Conservation (phyloP, 2,329 filamentous ascomycete genomes). For the Ophiobolus disseminans region DNA sequence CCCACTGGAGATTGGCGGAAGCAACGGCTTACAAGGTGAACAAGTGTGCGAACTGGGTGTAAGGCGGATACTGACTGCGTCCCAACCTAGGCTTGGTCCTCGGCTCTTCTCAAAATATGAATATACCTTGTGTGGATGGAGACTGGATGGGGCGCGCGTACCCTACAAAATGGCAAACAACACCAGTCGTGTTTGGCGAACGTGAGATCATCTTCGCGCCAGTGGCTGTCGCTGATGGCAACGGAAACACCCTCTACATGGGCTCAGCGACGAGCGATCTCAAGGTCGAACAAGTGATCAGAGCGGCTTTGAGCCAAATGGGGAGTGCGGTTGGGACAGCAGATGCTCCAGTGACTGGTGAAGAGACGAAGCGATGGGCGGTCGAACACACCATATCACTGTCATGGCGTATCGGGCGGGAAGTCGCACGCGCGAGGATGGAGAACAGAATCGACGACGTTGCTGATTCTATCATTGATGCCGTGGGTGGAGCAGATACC, state of each 20-base stretch:
- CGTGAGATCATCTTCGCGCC: constrained; percentile 50
- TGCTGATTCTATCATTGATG: constrained; percentile 50
- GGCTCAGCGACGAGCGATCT: constrained; percentile 46
- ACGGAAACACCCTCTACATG: constrained; percentile 52
- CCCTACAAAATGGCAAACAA: constrained; percentile 55
- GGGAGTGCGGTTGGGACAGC: constrained; percentile 46
- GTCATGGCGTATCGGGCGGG: constrained; percentile 49
- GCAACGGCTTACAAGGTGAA: constrained; percentile 54
- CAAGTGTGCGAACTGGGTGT: too few species aligned
- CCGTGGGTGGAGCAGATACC: constrained; percentile 48
- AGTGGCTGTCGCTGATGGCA: constrained; percentile 50
- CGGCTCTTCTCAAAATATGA: constrained; percentile 48
- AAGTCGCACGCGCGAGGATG: constrained; percentile 44
- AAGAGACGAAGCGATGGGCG: constrained; percentile 47
- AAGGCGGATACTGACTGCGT: too few species aligned
- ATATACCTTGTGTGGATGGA: constrained; percentile 54
- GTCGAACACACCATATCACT: constrained; percentile 50
- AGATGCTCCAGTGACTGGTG: constrained; percentile 48
- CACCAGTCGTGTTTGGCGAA: constrained; percentile 52
- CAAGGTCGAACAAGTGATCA: constrained; percentile 49
- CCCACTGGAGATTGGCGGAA: constrained; percentile 57
- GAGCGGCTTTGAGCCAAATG: constrained; percentile 47
- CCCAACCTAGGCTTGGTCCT: constrained; percentile 49
- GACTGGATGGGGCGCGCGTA: constrained; percentile 59
- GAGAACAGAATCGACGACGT: constrained; percentile 47